Evolutionary conservation across 345 rosid species (phyloP).

Genomic region (Hibiscus tridactylites): DNA sequence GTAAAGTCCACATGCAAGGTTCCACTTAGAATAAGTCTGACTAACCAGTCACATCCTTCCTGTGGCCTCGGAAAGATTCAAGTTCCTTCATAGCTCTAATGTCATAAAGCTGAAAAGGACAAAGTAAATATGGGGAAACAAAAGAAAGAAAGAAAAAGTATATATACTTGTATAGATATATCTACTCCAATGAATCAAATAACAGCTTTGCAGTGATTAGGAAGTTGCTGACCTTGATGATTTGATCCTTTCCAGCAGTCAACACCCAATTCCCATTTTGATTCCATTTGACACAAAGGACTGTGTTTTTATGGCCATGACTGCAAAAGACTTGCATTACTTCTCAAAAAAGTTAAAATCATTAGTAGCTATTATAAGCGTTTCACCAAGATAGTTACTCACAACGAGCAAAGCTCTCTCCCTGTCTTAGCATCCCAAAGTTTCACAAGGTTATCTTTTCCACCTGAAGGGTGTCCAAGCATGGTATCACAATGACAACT

Average conservation of each 20-base stretch:
- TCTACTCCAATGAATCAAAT: not conserved
- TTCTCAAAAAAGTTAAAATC: slow-evolving; percentile 10
- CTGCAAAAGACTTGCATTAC: slow-evolving; percentile 39
- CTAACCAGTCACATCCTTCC: slow-evolving; percentile 93
- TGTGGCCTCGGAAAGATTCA: slow-evolving; percentile 93
- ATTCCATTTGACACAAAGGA: slow-evolving; percentile 97
- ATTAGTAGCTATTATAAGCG: not conserved
- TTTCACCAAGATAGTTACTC: slow-evolving; percentile 26
- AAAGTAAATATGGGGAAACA: not conserved
- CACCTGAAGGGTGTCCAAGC: slow-evolving; percentile 45
- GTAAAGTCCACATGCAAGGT: not conserved
- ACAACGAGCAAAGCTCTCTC: slow-evolving; percentile 92
- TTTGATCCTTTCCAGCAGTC: slow-evolving; percentile 95
- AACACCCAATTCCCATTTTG: slow-evolving; percentile 98
- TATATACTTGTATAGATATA: not conserved
- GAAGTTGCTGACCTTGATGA: slow-evolving; percentile 55
- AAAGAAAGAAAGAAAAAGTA: not conserved
- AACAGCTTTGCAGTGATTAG: not conserved
- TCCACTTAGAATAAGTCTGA: not conserved
- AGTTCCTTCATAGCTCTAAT: slow-evolving; percentile 99
- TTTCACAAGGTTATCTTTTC: slow-evolving; percentile 93
- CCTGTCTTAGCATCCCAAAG: slow-evolving; percentile 98
- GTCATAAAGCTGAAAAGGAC: slow-evolving; percentile 65
- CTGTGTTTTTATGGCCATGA: slow-evolving; percentile 97
- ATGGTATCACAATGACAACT: slow-evolving; percentile 3